Base-by-base conservation (phyloP, 148 eudicot genomes). In the Chenopodium berlandieri region DNA sequence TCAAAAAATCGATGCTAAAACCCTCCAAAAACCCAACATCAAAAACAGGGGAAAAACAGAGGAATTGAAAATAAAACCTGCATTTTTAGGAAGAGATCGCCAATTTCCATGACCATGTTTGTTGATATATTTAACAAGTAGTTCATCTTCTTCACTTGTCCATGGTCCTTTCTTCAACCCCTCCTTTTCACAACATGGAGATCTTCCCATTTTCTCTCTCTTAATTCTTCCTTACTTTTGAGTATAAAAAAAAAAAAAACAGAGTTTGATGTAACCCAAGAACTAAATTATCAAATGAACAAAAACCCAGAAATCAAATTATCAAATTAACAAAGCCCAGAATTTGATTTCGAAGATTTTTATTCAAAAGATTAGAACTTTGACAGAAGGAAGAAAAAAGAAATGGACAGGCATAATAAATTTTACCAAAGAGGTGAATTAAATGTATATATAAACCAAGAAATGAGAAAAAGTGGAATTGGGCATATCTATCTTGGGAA, bases 51-150 rank as follows among this genome's bases (percentile, higher is more conserved):
- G 65, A 48, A 19, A 73, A 76, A 40, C 34, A 70, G 81, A 73
- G 10, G 65, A 58, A 40, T 5, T 40, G 48, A 78, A 73, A 32
- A 12, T 47, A 9, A 78, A n/a, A 90, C 94, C 94, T 81, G 94
- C 92, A 37, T 81, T 89, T 73, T 91, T 89, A 9, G 94, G 94
- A 12, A 91, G 92, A 78, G 94, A 88, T 17, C 94, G 86, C 94
- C 94, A 91, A 73, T 88, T 89, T 9, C 94, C 94, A 87, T 87
- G 89, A 37, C 94, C 94, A 78, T 89, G 82, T 73, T 83, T 75
- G 78, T 78, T 83, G 75, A 91, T 87, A 79, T 84, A 86, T 11
- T 91, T 83, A 20, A 88, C 23, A 50, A 89, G 87, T 50, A 84
- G 37, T 60, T 89, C 89, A 71, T 91, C 92, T 88, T 89, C 94